Base-by-base conservation (phyloP, 805 yeast genomes). In the Cyberlindnera galapagoensis region DNA sequence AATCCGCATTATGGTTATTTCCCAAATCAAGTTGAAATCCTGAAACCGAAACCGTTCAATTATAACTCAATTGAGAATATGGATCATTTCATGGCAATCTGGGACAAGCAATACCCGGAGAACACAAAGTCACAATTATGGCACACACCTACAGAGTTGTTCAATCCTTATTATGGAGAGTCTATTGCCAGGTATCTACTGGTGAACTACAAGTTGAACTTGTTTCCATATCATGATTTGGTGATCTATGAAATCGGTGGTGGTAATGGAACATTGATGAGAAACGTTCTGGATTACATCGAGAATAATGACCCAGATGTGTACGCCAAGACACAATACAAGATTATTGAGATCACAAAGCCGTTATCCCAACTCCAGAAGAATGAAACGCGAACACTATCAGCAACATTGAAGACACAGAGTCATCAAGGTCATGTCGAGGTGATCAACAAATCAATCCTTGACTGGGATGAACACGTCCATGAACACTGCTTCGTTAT, bases 71-170 rank as follows among this genome's bases (percentile, higher is more conserved):
- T 82, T 35, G 52, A 57, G 10, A 80, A 76, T 33, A 74, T 73
- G 14, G 92, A 84, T 44, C 82, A 76, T 18, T 84, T 85, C 46
- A 63, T 84, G 62, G 67, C 65, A 26, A 61, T 59, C 24, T 84
- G 95, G 95, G 61, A 74, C 21, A 52, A 60, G 15, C 76, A 80
- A 11, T 79, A 76, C 49, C 21, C 29, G 1, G 74, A 72, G 16
- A 46, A 39, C 15, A 51, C 47, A 28, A 34, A 39, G 0, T 42
- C 75, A 11, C 94, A 85, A 55, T 56, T 83, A 28, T 85, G 94
- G 94, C 94, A 85, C 51, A 85, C 94, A 0, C 95, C 95, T 1
- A 80, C 92, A 0, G 95, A 86, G 54, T 61, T 85, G 27, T 85
- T 85, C 57, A 77, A 77, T 40, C 95, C 95, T 0, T 77, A 65